Conservation (phyloP, 768 basidiomycete species). For the Tulasnella calospora region DNA sequence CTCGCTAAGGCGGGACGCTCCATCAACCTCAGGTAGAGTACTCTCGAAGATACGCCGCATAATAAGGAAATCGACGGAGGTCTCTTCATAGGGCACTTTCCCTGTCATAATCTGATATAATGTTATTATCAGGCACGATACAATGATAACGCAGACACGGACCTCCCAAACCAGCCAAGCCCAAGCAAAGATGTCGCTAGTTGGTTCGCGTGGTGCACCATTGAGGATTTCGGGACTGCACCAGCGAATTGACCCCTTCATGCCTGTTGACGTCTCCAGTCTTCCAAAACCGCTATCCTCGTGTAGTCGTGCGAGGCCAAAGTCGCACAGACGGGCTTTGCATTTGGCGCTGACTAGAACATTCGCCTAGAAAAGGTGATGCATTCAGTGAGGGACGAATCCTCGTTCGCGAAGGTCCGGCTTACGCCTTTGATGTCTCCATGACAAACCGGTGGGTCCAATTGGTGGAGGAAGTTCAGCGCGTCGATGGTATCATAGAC, state of each 20-base stretch:
- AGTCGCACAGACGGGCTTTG: not conserved
- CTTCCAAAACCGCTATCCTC: not conserved
- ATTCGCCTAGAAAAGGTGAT: not conserved
- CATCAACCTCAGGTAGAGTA: not conserved
- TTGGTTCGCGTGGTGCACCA: too few relatives aligned
- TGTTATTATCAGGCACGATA: not conserved
- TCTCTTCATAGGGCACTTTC: not conserved
- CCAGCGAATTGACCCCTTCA: too few relatives aligned
- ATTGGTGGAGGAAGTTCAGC: not conserved
- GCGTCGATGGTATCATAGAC: not conserved
- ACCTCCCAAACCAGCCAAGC: conserved; percentile 7
- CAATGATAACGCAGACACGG: not conserved
- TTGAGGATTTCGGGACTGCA: too few relatives aligned
- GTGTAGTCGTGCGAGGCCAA: not conserved
- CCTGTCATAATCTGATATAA: not conserved
- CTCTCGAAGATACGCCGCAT: not conserved
- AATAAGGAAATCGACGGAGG: not conserved
- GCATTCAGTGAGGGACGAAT: not conserved
- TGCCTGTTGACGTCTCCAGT: too few relatives aligned
- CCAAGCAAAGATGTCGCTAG: not conserved
- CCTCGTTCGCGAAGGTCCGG: not conserved
- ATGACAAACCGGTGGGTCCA: not conserved
- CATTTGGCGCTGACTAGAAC: not conserved
- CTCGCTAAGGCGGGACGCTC: not conserved
- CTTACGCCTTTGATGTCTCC: not conserved